phyloP scores from a whole-genome alignment of 306 rosid species.

The Arachis hypogaea region DNA sequence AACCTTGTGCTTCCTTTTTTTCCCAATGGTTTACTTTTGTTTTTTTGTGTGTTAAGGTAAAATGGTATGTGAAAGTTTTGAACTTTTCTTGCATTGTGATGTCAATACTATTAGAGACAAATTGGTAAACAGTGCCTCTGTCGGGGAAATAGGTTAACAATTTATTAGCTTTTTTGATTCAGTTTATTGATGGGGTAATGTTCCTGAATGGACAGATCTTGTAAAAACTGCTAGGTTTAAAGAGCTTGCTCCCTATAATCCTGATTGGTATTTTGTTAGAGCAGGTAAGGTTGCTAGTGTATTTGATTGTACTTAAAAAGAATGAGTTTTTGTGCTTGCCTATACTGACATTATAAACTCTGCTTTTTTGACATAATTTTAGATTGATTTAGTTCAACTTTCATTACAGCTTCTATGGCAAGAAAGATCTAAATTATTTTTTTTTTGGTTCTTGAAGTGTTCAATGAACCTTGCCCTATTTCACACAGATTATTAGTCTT shows the following conservation, averaged over 20 bases:
- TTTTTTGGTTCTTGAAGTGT: no score
- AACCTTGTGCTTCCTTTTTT: no score
- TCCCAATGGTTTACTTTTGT: no score
- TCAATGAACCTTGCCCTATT: no score
- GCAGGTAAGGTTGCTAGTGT: slow-evolving; percentile 40
- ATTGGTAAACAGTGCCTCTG: not conserved
- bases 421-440: slow-evolving; percentile 47
- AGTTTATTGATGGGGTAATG: slow-evolving; percentile 31
- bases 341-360: not conserved
- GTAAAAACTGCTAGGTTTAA: slow-evolving; percentile 65
- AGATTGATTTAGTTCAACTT: not conserved
- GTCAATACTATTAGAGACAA: not conserved
- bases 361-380: not conserved
- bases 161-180: not conserved
- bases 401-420: slow-evolving; percentile 58
- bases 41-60: no score
- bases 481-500: no score
- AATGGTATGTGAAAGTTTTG: no score
- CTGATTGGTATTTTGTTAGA: slow-evolving; percentile 67
- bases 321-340: not conserved
- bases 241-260: slow-evolving; percentile 67
- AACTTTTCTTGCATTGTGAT: slow-evolving; percentile 25
- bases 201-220: slow-evolving; percentile 64
- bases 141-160: not conserved
- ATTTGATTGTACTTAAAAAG: not conserved